Evolutionary conservation across 495 filamentous ascomycete genomes (phyloP).

Genomic region (Xylaria longipes): DNA sequence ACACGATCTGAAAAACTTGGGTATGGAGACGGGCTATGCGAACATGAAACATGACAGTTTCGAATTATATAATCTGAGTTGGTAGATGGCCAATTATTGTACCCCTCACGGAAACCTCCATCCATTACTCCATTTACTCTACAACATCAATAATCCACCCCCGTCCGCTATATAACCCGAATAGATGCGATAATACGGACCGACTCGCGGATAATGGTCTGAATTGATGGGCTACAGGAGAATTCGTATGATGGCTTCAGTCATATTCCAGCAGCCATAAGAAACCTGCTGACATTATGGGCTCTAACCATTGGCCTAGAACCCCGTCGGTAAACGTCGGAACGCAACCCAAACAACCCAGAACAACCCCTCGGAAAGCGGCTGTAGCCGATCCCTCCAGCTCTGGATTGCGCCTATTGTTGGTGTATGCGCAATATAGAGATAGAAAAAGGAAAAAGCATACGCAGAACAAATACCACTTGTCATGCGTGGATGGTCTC

Average conservation of each 20-base stretch:
- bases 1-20: neutral
- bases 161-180: no score
- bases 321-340: conserved; percentile 23
- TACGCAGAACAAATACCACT: neutral
- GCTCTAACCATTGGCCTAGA: neutral
- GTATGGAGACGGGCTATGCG: neutral
- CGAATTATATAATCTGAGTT: neutral
- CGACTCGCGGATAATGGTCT: neutral
- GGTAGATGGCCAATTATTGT: neutral
- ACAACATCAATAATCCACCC: no score
- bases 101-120: no score
- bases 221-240: no score
- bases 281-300: neutral
- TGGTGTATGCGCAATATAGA: neutral
- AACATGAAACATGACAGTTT: neutral
- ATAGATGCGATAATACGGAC: neutral
- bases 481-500: neutral
- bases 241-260: neutral
- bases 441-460: neutral
- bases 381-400: conserved; percentile 13
- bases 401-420: neutral
- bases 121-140: no score
- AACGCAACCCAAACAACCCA: neutral
- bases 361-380: conserved; percentile 17
- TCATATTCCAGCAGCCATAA: neutral